phyloP scores from a whole-genome alignment of 139 green algal genomes.

The Deuterostichococcus epilithicus region DNA sequence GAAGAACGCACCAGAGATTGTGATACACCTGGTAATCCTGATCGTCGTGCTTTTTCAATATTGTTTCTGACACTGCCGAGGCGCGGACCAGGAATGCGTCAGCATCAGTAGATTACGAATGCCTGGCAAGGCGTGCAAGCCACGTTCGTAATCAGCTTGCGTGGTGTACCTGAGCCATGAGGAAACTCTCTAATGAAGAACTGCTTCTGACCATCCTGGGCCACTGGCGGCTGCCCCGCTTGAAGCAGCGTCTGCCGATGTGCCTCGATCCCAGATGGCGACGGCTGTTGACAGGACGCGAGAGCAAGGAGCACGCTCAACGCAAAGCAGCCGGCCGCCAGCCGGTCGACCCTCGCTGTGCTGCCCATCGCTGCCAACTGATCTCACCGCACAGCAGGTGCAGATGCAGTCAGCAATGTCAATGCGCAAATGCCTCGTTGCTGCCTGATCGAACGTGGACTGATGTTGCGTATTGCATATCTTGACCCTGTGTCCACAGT shows the following conservation, averaged over 20 bases:
- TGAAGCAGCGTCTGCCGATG: neutral
- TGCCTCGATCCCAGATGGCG: neutral
- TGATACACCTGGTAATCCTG: neutral
- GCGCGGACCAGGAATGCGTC: no score
- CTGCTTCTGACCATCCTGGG: neutral
- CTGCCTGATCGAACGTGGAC: no score
- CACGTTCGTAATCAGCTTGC: no score
- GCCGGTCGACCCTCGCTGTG: no score
- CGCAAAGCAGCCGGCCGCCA: no score
- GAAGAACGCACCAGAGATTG: neutral
- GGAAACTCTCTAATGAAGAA: neutral
- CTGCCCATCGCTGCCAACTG: neutral
- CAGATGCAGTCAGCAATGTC: no score
- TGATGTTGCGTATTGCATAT: no score
- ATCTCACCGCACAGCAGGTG: no score
- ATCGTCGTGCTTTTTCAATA: neutral
- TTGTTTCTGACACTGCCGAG: neutral
- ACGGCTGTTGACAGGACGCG: neutral
- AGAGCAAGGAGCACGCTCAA: neutral
- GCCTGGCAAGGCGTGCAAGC: no score
- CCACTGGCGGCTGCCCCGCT: neutral
- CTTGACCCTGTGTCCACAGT: no score
- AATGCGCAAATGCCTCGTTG: no score
- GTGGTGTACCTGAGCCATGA: neutral
- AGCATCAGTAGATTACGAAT: no score